Conservation (phyloP, 345 rosid genomes). For the Brassica juncea region DNA sequence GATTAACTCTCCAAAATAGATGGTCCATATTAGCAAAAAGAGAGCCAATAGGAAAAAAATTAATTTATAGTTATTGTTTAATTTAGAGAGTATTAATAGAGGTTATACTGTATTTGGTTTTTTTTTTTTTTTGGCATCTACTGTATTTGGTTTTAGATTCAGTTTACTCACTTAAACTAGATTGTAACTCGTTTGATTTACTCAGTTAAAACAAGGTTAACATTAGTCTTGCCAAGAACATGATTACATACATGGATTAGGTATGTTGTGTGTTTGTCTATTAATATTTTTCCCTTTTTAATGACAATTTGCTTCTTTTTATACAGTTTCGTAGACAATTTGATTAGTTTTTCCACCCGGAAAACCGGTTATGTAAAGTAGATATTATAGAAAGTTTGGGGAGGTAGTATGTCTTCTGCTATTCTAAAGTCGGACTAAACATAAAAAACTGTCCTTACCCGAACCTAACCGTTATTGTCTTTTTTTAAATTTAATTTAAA, state of each 20-base stretch:
- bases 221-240: neutral
- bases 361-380: conserved; percentile 23
- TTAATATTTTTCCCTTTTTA: neutral
- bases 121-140: too few relatives aligned
- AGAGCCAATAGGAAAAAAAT: too few relatives aligned
- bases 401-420: conserved; percentile 30
- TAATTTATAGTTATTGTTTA: too few relatives aligned
- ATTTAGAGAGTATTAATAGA: too few relatives aligned
- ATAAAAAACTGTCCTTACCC: conserved; percentile 40
- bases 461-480: conserved; percentile 40
- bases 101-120: too few relatives aligned
- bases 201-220: neutral
- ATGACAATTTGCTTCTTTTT: conserved; percentile 2
- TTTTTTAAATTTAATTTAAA: conserved; percentile 10
- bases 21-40: too few relatives aligned
- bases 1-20: too few relatives aligned
- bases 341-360: conserved; percentile 11
- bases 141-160: neutral
- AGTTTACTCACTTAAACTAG: neutral
- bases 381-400: conserved; percentile 32
- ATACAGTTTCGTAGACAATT: neutral
- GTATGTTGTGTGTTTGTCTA: neutral
- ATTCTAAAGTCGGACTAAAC: conserved; percentile 37
- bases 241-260: neutral
- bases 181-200: neutral